These are phyloP conservation scores for Chamaecrista fasciculata DNA, from an alignment of 306 rosid genomes.

Conservation along the genomic window DNA sequence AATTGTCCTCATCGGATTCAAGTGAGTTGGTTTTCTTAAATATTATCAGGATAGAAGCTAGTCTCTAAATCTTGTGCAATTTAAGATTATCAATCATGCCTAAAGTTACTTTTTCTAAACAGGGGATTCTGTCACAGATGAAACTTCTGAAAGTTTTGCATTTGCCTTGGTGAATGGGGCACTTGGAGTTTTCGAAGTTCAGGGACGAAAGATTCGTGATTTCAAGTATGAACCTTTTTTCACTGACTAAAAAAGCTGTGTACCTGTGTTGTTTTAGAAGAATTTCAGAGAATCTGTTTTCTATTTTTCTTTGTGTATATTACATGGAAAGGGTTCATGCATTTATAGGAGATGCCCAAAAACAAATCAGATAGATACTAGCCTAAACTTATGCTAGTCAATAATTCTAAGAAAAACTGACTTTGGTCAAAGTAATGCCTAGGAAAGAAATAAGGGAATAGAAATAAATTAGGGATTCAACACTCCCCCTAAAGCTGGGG, in stretches of 20 bases:
- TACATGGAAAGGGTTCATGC: no score
- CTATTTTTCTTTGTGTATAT: no score
- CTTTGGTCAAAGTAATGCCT: no score
- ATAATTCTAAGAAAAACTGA: no score
- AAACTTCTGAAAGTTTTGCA: conserved; percentile 89
- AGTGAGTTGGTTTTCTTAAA: conserved; percentile 54
- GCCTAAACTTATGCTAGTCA: no score
- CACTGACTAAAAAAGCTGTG: conserved; percentile 10
- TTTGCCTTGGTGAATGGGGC: conserved; percentile 95
- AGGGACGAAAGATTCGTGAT: conserved; percentile 92
- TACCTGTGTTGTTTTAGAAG: not conserved
- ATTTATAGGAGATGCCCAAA: no score
- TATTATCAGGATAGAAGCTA: conserved; percentile 27
- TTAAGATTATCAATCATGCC: conserved; percentile 32
- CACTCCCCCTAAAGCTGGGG: no score
- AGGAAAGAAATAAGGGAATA: no score
- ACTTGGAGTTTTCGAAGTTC: conserved; percentile 97
- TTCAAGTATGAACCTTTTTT: conserved; percentile 63
- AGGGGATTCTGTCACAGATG: conserved; percentile 73
- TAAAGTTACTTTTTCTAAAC: conserved; percentile 33
- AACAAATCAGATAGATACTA: no score
- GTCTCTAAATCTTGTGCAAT: no score
- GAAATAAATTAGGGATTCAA: no score
- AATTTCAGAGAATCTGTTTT: no score
- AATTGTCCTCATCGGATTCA: conserved; percentile 55